Evolutionary conservation across 1,284 basidiomycete genomes (phyloP), one percentile per base, ranked within the genome.

Genomic region (Fomitopsis pinicola): DNA sequence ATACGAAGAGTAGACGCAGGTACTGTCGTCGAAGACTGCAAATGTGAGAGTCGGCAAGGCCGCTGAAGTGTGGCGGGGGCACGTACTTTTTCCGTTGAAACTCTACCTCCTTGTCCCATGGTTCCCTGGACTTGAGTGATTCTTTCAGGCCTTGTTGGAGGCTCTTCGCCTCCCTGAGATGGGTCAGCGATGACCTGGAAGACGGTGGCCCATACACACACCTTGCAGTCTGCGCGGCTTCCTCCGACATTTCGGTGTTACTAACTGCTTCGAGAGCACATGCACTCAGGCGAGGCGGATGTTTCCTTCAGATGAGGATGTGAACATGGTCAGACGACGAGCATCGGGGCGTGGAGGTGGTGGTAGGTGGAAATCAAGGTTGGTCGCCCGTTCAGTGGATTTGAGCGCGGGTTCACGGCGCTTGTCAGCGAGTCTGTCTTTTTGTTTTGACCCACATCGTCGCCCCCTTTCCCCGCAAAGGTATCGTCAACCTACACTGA

Each of bases 41-140:
- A 57, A 30, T 40, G 54, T 61, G 66, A 50, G 64, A 57, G 42
- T 56, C 57, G 36, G 66, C 30, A 61, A 14, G 12, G 38, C 54
- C 19, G 19, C 50, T 57, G 53, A 54, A 60, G 55, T 55, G 54
- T 63, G 54, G 42, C 54, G 14, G 28, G 59, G 3, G 35, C 1
- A 66, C 90, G 76, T 74, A 94, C 94, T 86, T 88, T 77, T 92
- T 91, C 68, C 94, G 82, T 72, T 87, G 85, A 64, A 88, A 87
- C 68, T 97, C 94, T 53, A 94, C 86, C 63, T 95, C 91, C 71
- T 81, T 89, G 64, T 91, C 87, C 82, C 89, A 94, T 54, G 92
- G 91, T 61, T 91, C 86, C 63, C 83, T 84, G 56, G 77, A 80
- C 72, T 87, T 89, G 59, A 94, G 78, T 59, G 85, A 76, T 65